phyloP scores from a whole-genome alignment of 768 basidiomycete genomes.

The Phanerochaete carnosa region DNA sequence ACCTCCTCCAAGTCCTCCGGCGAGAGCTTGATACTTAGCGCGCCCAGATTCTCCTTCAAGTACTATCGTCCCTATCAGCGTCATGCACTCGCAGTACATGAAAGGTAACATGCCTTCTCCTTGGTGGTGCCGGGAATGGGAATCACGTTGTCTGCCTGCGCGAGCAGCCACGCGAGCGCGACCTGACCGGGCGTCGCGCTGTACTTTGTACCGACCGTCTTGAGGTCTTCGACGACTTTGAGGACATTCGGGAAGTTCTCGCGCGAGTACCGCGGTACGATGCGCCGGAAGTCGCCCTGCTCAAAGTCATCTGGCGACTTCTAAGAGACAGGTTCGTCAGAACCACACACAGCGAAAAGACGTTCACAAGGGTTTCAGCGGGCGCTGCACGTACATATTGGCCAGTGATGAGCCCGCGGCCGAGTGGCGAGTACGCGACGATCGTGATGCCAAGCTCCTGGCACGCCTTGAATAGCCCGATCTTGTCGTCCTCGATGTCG shows the following conservation, averaged over 20 bases:
- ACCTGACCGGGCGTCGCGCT: conserved; percentile 31
- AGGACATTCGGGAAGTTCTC: conserved; percentile 47
- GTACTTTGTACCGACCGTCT: conserved; percentile 31
- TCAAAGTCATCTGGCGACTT: conserved; percentile 9
- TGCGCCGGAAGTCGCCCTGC: conserved; percentile 23
- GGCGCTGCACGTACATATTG: conserved; percentile 29
- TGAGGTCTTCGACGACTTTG: conserved; percentile 30
- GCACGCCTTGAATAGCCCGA: conserved; percentile 30
- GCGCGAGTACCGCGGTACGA: conserved; percentile 18
- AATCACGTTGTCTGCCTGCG: conserved; percentile 26
- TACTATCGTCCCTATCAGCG: conserved; percentile 7
- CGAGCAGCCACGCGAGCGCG: conserved; percentile 30
- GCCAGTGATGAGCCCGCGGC: conserved; percentile 46
- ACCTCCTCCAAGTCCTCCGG: conserved; percentile 7
- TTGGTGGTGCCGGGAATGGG: conserved; percentile 20
- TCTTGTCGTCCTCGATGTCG: conserved; percentile 33
- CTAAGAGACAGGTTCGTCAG: conserved; percentile 24
- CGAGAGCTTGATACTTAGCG: conserved; percentile 7
- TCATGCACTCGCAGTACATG: background rate
- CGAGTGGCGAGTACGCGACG: conserved; percentile 46
- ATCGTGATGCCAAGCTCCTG: conserved; percentile 40
- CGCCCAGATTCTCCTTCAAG: conserved; percentile 11
- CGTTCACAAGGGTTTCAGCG: background rate
- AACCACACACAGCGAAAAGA: conserved; percentile 15
- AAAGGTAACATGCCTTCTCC: conserved; percentile 10